phyloP scores from a whole-genome alignment of 768 basidiomycete species.

The Tricholoma bakamatsutake region DNA sequence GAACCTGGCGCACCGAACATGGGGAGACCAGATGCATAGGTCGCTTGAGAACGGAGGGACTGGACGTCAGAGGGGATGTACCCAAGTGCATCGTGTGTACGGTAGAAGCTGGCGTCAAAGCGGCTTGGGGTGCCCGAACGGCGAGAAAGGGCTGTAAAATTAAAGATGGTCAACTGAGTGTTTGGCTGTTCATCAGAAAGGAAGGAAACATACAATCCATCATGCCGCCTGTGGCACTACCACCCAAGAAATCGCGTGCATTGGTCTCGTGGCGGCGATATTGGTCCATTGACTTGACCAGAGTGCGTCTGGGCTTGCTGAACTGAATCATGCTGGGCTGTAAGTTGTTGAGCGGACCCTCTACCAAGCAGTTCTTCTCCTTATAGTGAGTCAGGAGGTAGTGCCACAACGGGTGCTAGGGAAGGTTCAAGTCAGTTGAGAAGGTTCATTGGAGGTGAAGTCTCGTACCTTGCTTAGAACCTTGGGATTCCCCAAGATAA shows the following conservation, averaged over 20 bases:
- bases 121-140: constrained; percentile 89
- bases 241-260: constrained; percentile 67
- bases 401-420: constrained; percentile 96
- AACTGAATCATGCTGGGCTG: constrained; percentile 99
- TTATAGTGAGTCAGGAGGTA: constrained; percentile 98
- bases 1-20: constrained; percentile 70
- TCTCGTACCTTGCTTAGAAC: constrained; percentile 89
- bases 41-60: constrained; percentile 94
- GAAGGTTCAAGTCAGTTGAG: constrained; percentile 8
- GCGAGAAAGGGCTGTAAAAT: constrained; percentile 36
- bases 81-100: constrained; percentile 88
- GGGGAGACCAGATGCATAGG: constrained; percentile 88
- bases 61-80: constrained; percentile 96
- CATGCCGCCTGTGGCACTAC: constrained; percentile 34
- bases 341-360: constrained; percentile 93
- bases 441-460: not conserved
- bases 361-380: constrained; percentile 89
- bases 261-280: constrained; percentile 91
- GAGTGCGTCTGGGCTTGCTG: constrained; percentile 89
- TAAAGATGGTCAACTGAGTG: constrained; percentile 5
- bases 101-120: constrained; percentile 94
- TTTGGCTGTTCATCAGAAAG: not conserved
- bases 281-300: constrained; percentile 86
- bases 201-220: constrained; percentile 43
- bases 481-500: constrained; percentile 99